These are phyloP conservation scores for Nakazawaea sp. DNA, from an alignment of 805 yeast species.

Conservation along the genomic window DNA sequence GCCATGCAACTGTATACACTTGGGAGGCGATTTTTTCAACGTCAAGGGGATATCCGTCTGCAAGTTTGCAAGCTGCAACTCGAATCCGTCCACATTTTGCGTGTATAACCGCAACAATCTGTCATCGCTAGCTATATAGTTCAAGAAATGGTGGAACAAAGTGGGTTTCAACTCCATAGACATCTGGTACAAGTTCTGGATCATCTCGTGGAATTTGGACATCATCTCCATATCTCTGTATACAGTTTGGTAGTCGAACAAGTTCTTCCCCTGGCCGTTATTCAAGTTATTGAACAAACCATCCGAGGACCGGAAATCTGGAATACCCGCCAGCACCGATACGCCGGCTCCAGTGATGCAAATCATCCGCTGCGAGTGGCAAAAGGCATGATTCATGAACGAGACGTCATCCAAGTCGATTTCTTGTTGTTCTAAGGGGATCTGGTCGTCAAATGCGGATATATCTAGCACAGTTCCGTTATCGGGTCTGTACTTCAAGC, in stretches of 20 bases:
- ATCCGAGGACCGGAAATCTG: constrained; percentile 73
- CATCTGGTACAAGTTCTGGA: constrained; percentile 51
- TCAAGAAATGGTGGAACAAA: constrained; percentile 61
- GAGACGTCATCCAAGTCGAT: constrained; percentile 31
- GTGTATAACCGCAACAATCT: constrained; percentile 73
- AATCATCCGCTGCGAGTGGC: constrained; percentile 50
- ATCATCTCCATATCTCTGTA: constrained; percentile 59
- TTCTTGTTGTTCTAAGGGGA: constrained; percentile 25
- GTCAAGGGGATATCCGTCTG: constrained; percentile 43
- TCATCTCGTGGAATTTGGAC: constrained; percentile 65
- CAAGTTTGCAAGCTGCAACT: constrained; percentile 45
- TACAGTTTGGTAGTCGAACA: constrained; percentile 68
- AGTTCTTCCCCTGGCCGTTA: constrained; percentile 39
- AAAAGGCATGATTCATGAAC: constrained; percentile 44
- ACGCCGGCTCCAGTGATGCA: constrained; percentile 87
- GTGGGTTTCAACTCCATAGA: constrained; percentile 60
- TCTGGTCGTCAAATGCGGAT: constrained; percentile 17
- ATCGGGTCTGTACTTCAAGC: constrained; percentile 37
- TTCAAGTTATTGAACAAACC: constrained; percentile 63
- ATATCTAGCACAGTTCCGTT: constrained; percentile 38
- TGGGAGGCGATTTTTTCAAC: constrained; percentile 37
- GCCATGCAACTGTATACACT: constrained; percentile 80
- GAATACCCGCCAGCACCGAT: constrained; percentile 61
- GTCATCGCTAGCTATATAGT: constrained; percentile 51
- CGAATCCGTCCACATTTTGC: constrained; percentile 83